Evolutionary conservation across 306 rosid species (phyloP).

Genomic region (Glycine soja): DNA sequence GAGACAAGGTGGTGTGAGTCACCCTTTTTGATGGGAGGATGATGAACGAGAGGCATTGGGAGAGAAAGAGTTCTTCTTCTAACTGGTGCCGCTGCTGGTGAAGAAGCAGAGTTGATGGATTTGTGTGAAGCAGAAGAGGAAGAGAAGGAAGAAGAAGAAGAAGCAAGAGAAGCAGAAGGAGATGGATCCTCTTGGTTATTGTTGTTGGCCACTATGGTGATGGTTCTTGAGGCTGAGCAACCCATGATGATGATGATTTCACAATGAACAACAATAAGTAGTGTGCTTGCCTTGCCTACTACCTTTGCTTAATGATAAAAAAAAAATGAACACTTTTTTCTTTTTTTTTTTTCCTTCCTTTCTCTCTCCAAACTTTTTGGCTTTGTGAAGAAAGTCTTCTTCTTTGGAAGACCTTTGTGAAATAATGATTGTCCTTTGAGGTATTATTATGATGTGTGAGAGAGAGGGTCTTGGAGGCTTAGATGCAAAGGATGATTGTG

Average conservation of each 20-base stretch:
- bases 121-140: conserved; percentile 53
- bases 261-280: background rate
- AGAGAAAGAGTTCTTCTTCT: conserved; percentile 61
- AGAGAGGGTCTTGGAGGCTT: conserved; percentile 42
- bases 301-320: conserved; percentile 22
- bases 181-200: conserved; percentile 45
- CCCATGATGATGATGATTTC: conserved; percentile 65
- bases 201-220: conserved; percentile 53
- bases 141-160: conserved; percentile 7
- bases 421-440: conserved; percentile 32
- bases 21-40: conserved; percentile 77
- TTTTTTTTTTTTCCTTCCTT: background rate
- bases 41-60: conserved; percentile 77
- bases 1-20: conserved; percentile 88
- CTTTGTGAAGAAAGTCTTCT: conserved; percentile 21
- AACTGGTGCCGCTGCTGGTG: conserved; percentile 50
- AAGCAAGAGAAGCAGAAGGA: conserved; percentile 41
- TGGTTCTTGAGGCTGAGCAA: conserved; percentile 82
- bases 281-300: background rate
- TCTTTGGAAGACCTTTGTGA: conserved; percentile 36
- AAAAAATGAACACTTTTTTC: conserved; percentile 26
- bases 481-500: conserved; percentile 46
- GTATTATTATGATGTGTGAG: conserved; percentile 8
- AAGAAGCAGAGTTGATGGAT: conserved; percentile 45
- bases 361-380: conserved; percentile 38